Conservation (phyloP, 106 monocot species). For the Acorus gramineus region DNA sequence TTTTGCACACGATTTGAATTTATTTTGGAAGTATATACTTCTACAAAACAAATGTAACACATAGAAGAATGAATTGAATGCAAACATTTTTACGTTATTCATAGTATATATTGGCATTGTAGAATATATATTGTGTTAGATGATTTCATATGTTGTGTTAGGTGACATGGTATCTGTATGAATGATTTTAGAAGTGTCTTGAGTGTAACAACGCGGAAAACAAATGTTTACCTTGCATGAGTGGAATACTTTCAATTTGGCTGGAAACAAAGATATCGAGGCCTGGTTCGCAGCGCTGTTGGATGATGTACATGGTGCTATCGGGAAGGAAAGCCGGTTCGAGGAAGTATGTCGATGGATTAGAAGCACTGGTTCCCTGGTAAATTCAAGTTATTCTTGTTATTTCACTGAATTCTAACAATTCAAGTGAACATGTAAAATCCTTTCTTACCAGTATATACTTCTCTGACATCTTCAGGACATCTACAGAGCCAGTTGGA, state of each 20-base stretch:
- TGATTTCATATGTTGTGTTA: no score
- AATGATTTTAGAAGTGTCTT: no score
- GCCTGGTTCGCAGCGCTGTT: conserved; percentile 20
- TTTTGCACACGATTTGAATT: no score
- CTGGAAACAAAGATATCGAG: conserved; percentile 5
- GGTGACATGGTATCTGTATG: no score
- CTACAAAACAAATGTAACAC: no score
- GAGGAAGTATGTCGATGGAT: conserved; percentile 12
- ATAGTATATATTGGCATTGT: no score
- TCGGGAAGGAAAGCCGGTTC: conserved; percentile 30
- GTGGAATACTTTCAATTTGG: background rate
- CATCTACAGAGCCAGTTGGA: background rate
- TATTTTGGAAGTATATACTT: no score
- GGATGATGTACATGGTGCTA: conserved; percentile 24
- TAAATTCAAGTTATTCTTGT: background rate
- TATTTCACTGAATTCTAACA: background rate
- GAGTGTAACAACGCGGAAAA: no score
- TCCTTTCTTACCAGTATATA: conserved; percentile 2
- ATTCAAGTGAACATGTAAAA: background rate
- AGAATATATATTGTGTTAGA: no score
- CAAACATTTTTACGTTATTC: no score
- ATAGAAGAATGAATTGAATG: no score
- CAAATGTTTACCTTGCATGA: conserved; percentile 4
- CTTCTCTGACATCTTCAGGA: background rate
- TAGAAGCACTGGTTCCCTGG: conserved; percentile 31